Base-by-base conservation (phyloP, 352 stramenopile species). In the Phytopythium kandeliae region DNA sequence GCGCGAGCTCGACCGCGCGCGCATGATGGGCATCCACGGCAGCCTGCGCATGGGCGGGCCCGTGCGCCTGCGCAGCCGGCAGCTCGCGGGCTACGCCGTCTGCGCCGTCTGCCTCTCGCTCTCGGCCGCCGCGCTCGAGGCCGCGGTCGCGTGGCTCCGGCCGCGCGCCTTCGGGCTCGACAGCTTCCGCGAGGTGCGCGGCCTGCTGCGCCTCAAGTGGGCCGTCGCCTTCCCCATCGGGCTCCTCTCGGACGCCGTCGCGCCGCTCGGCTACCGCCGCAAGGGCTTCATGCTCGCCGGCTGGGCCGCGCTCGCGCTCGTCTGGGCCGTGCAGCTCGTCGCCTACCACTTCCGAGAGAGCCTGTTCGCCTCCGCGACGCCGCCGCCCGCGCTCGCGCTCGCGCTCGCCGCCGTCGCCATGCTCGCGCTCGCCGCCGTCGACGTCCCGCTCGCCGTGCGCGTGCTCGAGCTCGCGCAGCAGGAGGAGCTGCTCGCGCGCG, bases 221-320 rank as follows among this genome's bases (percentile, higher is more conserved):
- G 48, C 48, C 19, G 52, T 66, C 16, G 67, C 70, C 40, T 44
- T 73, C 17, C 19, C 65, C 4, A 58, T 76, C 2, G 67, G 67
- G 10, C 19, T 71, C 3, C 19, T 66, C 36, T 76, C 67, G 1
- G 67, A 76, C 54, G 51, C 60, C 17, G 62, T 58, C 40, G 60
- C 67, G 1, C 60, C 63, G 3, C 47, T 55, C 17, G 22, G 63
- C 3, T 60, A 58, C 11, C 76, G 70, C 5, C 63, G 83, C 33
- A 91, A 89, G 55, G 67, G 79, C 10, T 93, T 89, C 60, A 86
- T 94, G 52, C 47, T 86, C 19, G 25, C 78, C 16, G 86, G 80
- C 28, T 85, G 69, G 69, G 41, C 46, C 16, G 17, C 62, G 30
- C 26, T 60, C 9, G 49, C 43, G 17, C 13, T 53, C 26, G 50